These are phyloP conservation scores for Epichloe gansuensis DNA, from an alignment of 2,329 filamentous ascomycete genomes.

Conservation along the genomic window DNA sequence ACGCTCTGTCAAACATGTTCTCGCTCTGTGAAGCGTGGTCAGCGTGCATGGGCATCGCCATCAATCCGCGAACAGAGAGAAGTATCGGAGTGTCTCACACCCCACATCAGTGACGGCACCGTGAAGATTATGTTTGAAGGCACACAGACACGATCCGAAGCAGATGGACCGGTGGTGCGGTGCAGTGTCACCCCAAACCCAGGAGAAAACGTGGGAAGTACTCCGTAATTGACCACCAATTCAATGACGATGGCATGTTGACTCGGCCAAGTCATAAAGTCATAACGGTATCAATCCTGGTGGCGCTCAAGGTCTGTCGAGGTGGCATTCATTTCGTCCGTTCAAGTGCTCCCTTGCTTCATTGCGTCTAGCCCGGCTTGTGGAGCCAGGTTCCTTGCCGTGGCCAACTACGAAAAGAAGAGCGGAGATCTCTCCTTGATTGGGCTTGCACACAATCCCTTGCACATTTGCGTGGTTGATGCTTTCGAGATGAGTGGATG, in stretches of 20 bases:
- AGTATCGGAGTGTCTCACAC: slow-evolving; percentile 1
- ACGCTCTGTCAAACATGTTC: too few species aligned
- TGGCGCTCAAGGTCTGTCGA: background rate
- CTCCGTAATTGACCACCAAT: background rate
- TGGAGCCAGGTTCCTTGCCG: background rate
- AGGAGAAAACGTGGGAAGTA: slow-evolving; percentile 2
- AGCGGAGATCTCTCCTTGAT: background rate
- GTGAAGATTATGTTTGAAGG: background rate
- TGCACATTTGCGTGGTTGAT: background rate
- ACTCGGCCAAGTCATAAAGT: background rate
- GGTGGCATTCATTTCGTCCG: background rate
- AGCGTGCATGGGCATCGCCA: background rate
- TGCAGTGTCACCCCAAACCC: slow-evolving; percentile 1
- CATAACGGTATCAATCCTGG: background rate
- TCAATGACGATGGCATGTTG: background rate
- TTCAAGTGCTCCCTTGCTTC: background rate
- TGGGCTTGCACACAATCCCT: background rate
- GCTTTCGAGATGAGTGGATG: background rate
- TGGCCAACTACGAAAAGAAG: background rate
- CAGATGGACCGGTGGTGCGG: background rate
- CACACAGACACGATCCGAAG: background rate
- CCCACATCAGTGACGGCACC: background rate
- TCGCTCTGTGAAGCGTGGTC: background rate
- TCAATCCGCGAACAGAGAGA: background rate
- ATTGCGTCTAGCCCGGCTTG: background rate